Evolutionary conservation across 148 eudicot species (phyloP).

Genomic region (Euryodendron excelsum): DNA sequence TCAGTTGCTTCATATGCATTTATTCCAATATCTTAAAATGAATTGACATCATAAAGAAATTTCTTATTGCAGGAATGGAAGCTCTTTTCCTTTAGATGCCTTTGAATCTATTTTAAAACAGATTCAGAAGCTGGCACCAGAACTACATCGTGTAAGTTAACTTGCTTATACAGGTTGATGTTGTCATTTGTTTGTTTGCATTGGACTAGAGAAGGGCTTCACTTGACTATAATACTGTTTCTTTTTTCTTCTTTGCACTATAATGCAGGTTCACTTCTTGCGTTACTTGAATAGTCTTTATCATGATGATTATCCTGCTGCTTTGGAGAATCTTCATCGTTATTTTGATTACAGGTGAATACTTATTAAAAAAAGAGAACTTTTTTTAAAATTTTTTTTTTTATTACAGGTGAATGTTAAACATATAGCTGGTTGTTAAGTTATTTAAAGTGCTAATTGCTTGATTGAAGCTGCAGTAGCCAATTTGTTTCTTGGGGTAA

Average conservation of each 20-base stretch:
- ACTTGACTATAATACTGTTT: not conserved
- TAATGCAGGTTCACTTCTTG: conserved; percentile 80
- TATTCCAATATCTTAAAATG: not conserved
- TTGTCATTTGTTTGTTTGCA: conserved; percentile 6
- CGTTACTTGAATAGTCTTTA: conserved; percentile 84
- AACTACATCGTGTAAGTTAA: conserved; percentile 79
- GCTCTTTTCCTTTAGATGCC: conserved; percentile 71
- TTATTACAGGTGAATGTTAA: conserved; percentile 62
- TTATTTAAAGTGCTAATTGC: not conserved
- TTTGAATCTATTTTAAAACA: conserved; percentile 70
- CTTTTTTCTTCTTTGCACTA: conserved; percentile 8
- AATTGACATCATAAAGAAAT: conserved; percentile 9
- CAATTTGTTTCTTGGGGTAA: not conserved
- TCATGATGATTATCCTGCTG: conserved; percentile 89
- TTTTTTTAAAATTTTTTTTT: conserved; percentile 30
- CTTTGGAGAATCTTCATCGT: conserved; percentile 96
- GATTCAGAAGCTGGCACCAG: conserved; percentile 87
- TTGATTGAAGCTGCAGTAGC: not conserved
- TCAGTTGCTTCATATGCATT: not conserved
- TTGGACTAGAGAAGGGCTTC: not conserved
- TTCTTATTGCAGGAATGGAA: conserved; percentile 60
- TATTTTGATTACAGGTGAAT: conserved; percentile 95
- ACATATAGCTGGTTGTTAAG: not conserved
- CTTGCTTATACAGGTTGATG: conserved; percentile 2
- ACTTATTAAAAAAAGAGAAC: not conserved